phyloP scores from a whole-genome alignment of 192 early-diverging fungal species.

The Gamsiella multidivaricata region DNA sequence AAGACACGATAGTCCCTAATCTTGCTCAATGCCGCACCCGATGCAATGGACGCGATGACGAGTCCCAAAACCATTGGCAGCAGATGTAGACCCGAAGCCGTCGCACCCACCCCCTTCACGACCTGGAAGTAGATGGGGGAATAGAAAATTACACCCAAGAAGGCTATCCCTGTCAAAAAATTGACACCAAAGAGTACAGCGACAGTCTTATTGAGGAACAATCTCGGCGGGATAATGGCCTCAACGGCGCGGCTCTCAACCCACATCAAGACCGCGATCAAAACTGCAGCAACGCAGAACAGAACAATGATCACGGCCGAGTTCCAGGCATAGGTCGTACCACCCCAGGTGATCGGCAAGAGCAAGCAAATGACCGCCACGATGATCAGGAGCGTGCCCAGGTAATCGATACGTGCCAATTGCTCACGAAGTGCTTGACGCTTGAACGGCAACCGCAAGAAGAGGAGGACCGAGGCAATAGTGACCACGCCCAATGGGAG shows the following conservation, averaged over 20 bases:
- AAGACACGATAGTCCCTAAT: slow-evolving; percentile 71
- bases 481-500: slow-evolving; percentile 82
- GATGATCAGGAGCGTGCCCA: slow-evolving; percentile 64
- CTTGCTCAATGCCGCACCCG: slow-evolving; percentile 71
- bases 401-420: slow-evolving; percentile 73
- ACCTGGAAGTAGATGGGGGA: slow-evolving; percentile 87
- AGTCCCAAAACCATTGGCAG: slow-evolving; percentile 80
- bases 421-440: slow-evolving; percentile 67
- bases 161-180: slow-evolving; percentile 72
- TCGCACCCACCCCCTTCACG: slow-evolving; percentile 77
- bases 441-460: slow-evolving; percentile 69
- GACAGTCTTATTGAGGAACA: slow-evolving; percentile 71
- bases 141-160: slow-evolving; percentile 77
- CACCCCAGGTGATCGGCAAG: slow-evolving; percentile 80
- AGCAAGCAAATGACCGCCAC: slow-evolving; percentile 70
- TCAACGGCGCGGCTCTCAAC: slow-evolving; percentile 75
- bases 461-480: slow-evolving; percentile 63
- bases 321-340: slow-evolving; percentile 75
- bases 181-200: slow-evolving; percentile 68
- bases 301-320: slow-evolving; percentile 67
- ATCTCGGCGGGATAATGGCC: slow-evolving; percentile 77
- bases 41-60: slow-evolving; percentile 73
- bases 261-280: slow-evolving; percentile 66
- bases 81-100: slow-evolving; percentile 76
- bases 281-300: slow-evolving; percentile 58